Evolutionary conservation across 768 basidiomycete genomes (phyloP).

Genomic region (Suillus bovinus): DNA sequence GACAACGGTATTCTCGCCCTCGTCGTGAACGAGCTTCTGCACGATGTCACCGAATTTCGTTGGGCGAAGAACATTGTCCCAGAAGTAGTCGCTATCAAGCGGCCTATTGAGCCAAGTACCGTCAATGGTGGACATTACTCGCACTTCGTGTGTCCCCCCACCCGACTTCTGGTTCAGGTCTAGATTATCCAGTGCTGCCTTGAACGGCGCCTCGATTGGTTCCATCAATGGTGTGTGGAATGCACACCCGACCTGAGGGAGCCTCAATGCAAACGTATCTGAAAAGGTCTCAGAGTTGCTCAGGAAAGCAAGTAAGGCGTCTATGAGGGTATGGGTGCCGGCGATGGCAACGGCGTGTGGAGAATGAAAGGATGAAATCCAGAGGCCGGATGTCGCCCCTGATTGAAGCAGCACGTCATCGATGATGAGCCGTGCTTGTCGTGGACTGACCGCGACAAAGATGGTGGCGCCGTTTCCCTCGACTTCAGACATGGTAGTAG

Average conservation of each 20-base stretch:
- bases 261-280: slow-evolving; percentile 31
- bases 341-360: slow-evolving; percentile 38
- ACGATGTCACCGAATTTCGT: slow-evolving; percentile 36
- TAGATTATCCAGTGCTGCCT: slow-evolving; percentile 14
- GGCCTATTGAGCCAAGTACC: slow-evolving; percentile 32
- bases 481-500: slow-evolving; percentile 36
- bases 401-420: slow-evolving; percentile 31
- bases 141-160: slow-evolving; percentile 14
- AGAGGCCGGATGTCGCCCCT: slow-evolving; percentile 28
- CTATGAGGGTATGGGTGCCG: slow-evolving; percentile 31
- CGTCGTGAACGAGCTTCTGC: slow-evolving; percentile 30
- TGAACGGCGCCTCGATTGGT: slow-evolving; percentile 33
- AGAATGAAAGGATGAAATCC: slow-evolving; percentile 38
- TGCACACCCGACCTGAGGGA: slow-evolving; percentile 25
- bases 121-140: slow-evolving; percentile 38
- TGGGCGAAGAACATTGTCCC: slow-evolving; percentile 37
- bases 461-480: slow-evolving; percentile 38
- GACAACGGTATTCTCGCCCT: slow-evolving; percentile 29
- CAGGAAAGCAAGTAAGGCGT: slow-evolving; percentile 30
- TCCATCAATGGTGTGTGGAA: slow-evolving; percentile 40
- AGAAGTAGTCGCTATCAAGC: slow-evolving; percentile 30
- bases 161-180: not conserved
- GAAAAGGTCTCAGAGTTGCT: slow-evolving; percentile 28
- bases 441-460: slow-evolving; percentile 34
- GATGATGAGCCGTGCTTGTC: slow-evolving; percentile 34